Evolutionary conservation across 73 alveolate genomes (phyloP), one percentile per base, ranked within the genome.

Genomic region (Paramecium primaurelia): DNA sequence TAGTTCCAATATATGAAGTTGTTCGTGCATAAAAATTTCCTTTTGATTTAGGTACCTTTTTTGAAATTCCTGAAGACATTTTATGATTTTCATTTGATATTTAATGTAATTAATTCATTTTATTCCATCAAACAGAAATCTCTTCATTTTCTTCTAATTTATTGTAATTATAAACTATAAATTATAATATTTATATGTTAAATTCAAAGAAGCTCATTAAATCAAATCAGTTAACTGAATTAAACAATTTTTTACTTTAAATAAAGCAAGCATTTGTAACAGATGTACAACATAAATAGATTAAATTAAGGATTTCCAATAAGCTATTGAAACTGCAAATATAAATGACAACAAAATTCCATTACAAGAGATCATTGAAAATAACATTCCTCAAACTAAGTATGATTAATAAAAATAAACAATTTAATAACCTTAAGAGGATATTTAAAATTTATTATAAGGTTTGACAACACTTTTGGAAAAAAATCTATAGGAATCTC

Each of bases 401-500:
- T 32, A 36, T 26, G 49, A 68, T 25, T 26, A 68, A 68, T 16
- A 22, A 68, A 34, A 30, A n/a, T 18, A n/a, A 54, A 12, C 11
- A 6, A 16, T 8, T 16, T 54, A 54, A 6, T 16, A 18, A 4
- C 69, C 69, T 54, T 18, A 6, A 8, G 85, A 68, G 0, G 85
- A 68, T 26, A 34, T 68, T 14, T 68, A 30, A 9, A 12, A 68
- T 30, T 16, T 68, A 6, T 54, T 68, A 2, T 14, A 30, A 68
- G 85, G 85, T 12, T 32, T 68, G 4, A 68, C 85, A 36, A 34
- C 54, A 6, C 85, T 68, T 1, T 34, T 75, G 40, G 88, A 75
- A 75, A 75, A 75, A n/a, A 36, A 75, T 75, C 11, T 75, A 75
- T 11, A 75, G 20, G 88, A 75, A 75, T 75, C 88, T 14, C 34